Conservation (phyloP, 257 asterid genomes). For the Nemophila menziesii region DNA sequence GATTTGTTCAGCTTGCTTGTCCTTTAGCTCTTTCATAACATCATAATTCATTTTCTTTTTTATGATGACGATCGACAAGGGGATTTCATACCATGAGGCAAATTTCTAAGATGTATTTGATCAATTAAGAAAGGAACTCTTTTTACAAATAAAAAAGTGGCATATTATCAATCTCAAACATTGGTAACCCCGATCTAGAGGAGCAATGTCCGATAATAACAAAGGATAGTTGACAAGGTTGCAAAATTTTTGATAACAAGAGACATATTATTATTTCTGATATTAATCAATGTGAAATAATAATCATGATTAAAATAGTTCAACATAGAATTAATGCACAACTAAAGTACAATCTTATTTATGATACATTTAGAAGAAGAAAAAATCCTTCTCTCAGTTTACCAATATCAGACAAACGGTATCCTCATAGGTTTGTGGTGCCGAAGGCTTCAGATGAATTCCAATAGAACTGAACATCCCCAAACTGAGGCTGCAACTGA, state of each 20-base stretch:
- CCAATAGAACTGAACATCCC: slow-evolving; percentile 8
- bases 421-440: slow-evolving; percentile 14
- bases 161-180: no score
- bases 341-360: not conserved
- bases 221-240: not conserved
- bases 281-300: not conserved
- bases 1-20: not conserved
- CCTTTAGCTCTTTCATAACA: not conserved
- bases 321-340: not conserved
- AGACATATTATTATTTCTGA: not conserved
- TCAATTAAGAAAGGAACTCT: no score
- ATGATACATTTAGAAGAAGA: slow-evolving; percentile 11
- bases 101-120: no score
- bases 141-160: no score
- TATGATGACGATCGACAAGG: no score
- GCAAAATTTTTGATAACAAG: not conserved
- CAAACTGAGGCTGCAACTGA: slow-evolving; percentile 24
- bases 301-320: not conserved
- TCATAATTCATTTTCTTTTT: not conserved
- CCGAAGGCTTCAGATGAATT: slow-evolving; percentile 15
- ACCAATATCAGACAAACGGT: slow-evolving; percentile 7
- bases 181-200: no score
- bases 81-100: no score
- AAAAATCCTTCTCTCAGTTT: slow-evolving; percentile 1
- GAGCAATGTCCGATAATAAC: no score